Percentiles rank a stretch among this genome's conserved stretches.
These are phyloP conservation scores for Fusarium bactridioides DNA, from an alignment of 2,329 filamentous ascomycete species.

Conservation along the genomic window DNA sequence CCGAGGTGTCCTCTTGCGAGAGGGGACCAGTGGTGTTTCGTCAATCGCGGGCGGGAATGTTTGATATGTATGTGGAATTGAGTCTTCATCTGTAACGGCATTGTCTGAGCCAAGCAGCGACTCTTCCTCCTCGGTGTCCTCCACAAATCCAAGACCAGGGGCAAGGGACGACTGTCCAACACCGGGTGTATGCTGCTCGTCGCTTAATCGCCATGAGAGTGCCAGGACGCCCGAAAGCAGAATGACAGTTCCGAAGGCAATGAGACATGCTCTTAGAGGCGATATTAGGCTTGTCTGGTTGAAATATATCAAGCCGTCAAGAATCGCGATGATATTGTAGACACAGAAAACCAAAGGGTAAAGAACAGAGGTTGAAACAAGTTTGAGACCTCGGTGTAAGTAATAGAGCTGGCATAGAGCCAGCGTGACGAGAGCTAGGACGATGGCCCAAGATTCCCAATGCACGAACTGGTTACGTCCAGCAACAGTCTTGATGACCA, in stretches of 20 bases:
- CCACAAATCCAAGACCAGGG: constrained; percentile 83
- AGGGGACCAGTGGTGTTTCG: constrained; percentile 50
- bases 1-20: constrained; percentile 59
- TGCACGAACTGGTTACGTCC: constrained; percentile 91
- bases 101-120: constrained; percentile 60
- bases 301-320: constrained; percentile 98
- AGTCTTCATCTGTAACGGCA: constrained; percentile 52
- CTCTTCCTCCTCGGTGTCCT: constrained; percentile 69
- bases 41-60: constrained; percentile 56
- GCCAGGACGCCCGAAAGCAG: constrained; percentile 88
- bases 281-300: constrained; percentile 83
- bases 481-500: constrained; percentile 86
- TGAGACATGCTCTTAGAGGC: constrained; percentile 77
- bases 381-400: constrained; percentile 89
- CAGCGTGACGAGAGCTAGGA: constrained; percentile 80
- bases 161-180: constrained; percentile 75
- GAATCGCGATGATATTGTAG: constrained; percentile 98
- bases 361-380: constrained; percentile 93
- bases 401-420: constrained; percentile 94
- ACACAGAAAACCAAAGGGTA: constrained; percentile 98
- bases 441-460: constrained; percentile 94
- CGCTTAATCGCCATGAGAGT: constrained; percentile 90
- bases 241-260: constrained; percentile 85
- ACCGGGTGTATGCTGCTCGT: constrained; percentile 70
- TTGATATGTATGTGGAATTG: constrained; percentile 50